Evolutionary conservation across 1,284 basidiomycete genomes (phyloP).

Genomic region (Ganoderma boninense): DNA sequence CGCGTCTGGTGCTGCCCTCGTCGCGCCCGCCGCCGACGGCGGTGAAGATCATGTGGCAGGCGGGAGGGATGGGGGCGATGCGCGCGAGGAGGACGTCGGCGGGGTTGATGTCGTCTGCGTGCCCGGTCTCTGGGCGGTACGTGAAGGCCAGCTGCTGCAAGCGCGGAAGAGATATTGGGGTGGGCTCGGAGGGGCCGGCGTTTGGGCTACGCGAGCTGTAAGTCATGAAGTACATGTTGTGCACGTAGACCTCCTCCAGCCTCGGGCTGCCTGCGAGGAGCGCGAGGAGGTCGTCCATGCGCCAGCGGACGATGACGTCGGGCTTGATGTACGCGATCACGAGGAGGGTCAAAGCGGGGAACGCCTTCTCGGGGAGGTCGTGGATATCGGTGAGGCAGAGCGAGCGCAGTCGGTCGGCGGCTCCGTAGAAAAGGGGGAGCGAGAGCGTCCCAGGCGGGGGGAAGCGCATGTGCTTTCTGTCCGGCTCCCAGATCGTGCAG

Average conservation of each 20-base stretch:
- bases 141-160: constrained; percentile 3
- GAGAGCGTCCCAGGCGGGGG: background rate
- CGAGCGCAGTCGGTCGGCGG: constrained; percentile 1
- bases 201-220: too few species aligned
- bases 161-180: background rate
- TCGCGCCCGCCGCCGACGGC: too few species aligned
- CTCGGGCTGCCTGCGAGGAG: constrained; percentile 2
- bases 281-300: background rate
- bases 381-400: background rate
- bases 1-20: too few species aligned
- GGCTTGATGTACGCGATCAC: background rate
- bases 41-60: constrained; percentile 8
- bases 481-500: background rate
- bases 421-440: constrained; percentile 2
- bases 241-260: constrained; percentile 9
- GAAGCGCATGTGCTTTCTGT: too few species aligned
- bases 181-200: too few species aligned
- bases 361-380: background rate
- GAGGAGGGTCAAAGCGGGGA: constrained; percentile 5
- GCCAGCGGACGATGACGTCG: background rate
- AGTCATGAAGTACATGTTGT: too few species aligned
- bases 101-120: too few species aligned
- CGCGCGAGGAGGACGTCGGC: too few species aligned
- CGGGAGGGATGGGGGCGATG: background rate
- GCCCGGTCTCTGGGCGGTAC: background rate